Base-by-base conservation (phyloP, 306 rosid genomes). In the Quercus alba region DNA sequence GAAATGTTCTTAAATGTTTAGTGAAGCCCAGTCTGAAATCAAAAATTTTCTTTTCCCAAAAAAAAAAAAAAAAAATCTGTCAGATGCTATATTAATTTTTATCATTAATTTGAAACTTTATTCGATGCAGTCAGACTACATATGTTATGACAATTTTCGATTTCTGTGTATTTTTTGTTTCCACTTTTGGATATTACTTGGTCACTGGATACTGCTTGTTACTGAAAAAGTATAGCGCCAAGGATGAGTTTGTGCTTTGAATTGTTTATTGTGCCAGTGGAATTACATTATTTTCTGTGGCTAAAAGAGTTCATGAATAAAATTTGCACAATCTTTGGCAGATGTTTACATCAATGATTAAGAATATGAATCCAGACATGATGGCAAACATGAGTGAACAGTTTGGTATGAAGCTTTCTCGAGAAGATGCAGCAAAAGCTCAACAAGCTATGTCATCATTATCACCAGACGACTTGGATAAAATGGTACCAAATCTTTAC, bases 331-430 rank as follows among this genome's bases (percentile, higher is more conserved):
- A 28, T 55, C 62, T 82, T 78, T 85, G 78, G 82, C 90, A 94
- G 99, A 94, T 93, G 97, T 90, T 92, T 76, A 79, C 97, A 38
- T 93, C 99, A 70, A 90, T 93, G 99, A 70, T 95, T 31, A 90
- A 95, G 86, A 95, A 88, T 74, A 91, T 95, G 99, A 95, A 90
- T 86, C 99, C 99, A 12, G 99, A 93, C 75, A 88, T 83, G 98
- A 91, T 95, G 97, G 91, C 98, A 78, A 95, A 90, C 88, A 91
- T 93, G 98, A 77, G 98, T 18, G 96, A 93, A 78, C 99, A 93
- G 80, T 93, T 95, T 73, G 99, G 98, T 77, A 54, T 93, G 57
- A 93, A 93, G 83, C 91, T 95, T 74, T 95, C 98, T 61, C 87
- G 70, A 6, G 97, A 93, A 83, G 99, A 95, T 7, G 99, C 99